These are phyloP conservation scores for Cadophora sp. DNA, from an alignment of 2,329 filamentous ascomycete species.

Conservation along the genomic window DNA sequence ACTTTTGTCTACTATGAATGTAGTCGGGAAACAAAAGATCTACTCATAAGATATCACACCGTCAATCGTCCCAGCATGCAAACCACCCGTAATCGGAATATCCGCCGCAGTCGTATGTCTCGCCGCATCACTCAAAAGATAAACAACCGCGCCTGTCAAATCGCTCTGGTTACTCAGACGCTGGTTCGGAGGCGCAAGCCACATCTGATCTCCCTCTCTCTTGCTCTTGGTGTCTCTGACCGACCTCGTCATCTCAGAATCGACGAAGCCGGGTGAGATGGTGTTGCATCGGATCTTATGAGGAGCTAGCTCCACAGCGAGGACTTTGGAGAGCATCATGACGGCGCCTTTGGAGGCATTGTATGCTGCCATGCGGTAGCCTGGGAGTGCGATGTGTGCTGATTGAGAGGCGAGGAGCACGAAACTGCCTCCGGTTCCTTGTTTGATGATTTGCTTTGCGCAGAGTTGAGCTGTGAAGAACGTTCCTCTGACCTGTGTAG, in stretches of 20 bases:
- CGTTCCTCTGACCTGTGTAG: background rate
- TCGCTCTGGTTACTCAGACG: background rate
- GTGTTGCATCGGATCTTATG: background rate
- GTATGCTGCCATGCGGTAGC: background rate
- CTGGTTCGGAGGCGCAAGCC: background rate
- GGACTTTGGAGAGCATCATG: conserved; percentile 1
- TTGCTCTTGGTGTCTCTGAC: conserved; percentile 1
- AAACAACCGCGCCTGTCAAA: background rate
- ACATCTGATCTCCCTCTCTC: conserved; percentile 8
- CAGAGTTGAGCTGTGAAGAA: background rate
- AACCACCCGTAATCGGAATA: background rate
- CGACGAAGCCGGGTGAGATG: conserved; percentile 6
- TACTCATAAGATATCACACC: background rate
- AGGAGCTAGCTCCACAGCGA: background rate
- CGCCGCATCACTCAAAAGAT: background rate
- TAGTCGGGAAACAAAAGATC: background rate
- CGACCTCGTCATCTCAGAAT: conserved; percentile 4
- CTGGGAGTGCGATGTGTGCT: background rate
- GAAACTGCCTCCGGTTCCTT: background rate
- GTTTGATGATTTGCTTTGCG: conserved; percentile 4
- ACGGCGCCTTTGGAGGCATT: conserved; percentile 9
- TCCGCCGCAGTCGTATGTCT: background rate
- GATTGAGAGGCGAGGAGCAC: conserved; percentile 4
- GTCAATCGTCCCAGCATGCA: background rate
- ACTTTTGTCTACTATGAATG: background rate